Evolutionary conservation across 106 monocot genomes (phyloP).

Genomic region (Dioscorea alata): DNA sequence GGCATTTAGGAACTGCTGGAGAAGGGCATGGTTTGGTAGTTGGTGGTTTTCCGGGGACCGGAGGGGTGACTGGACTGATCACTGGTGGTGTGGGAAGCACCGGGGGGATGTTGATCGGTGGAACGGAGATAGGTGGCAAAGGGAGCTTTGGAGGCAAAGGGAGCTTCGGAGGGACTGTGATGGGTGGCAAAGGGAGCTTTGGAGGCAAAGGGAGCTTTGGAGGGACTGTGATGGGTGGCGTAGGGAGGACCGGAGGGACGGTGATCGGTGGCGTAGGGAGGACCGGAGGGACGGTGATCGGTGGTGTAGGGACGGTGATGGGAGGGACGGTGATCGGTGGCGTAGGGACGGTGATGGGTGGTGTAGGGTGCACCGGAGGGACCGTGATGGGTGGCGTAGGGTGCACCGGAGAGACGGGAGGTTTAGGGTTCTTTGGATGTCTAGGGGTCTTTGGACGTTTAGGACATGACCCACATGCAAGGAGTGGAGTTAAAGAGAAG

Average conservation of each 20-base stretch:
- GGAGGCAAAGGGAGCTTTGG: not conserved
- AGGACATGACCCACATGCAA: constrained; percentile 15
- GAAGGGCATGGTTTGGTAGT: not conserved
- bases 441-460: not conserved
- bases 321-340: not conserved
- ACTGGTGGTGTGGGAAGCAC: not conserved
- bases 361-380: not conserved
- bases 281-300: not conserved
- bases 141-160: not conserved
- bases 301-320: not conserved
- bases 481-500: not conserved
- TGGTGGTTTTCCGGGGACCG: constrained; percentile 1
- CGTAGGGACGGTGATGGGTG: constrained; percentile 3
- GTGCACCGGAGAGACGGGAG: not conserved
- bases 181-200: not conserved
- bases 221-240: constrained; percentile 3
- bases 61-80: not conserved
- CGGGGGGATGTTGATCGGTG: not conserved
- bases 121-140: not conserved
- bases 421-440: not conserved
- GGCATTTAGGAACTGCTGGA: constrained; percentile 19
- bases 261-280: constrained; percentile 1
- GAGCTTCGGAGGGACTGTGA: constrained; percentile 4
- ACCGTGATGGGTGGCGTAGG: not conserved
- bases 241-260: constrained; percentile 1